These are phyloP conservation scores for Biancaea sappan DNA, from an alignment of 306 rosid genomes.

Conservation along the genomic window DNA sequence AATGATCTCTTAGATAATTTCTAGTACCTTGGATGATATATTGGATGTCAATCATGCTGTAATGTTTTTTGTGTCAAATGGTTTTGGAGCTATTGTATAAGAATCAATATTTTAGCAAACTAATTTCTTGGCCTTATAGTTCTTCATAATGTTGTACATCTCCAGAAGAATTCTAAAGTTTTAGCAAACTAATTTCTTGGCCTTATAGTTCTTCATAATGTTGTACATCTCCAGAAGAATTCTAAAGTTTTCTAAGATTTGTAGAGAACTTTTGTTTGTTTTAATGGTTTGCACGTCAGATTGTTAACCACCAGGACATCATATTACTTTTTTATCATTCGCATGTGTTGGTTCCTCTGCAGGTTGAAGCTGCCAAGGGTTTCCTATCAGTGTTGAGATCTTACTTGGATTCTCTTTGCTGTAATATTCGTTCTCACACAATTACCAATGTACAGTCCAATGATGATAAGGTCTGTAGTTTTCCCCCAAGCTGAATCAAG, in stretches of 20 bases:
- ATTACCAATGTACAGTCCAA: slow-evolving; percentile 98
- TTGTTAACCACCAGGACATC: slow-evolving; percentile 2
- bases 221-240: slow-evolving; percentile 14
- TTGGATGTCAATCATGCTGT: slow-evolving; percentile 10
- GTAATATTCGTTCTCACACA: slow-evolving; percentile 88
- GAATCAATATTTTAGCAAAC: background rate
- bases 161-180: background rate
- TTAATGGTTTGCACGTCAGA: background rate
- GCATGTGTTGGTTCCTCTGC: slow-evolving; percentile 15
- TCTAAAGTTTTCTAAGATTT: slow-evolving; percentile 9
- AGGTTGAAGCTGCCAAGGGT: slow-evolving; percentile 88
- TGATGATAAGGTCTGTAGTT: slow-evolving; percentile 83
- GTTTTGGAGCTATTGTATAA: slow-evolving; percentile 1
- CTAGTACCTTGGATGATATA: background rate
- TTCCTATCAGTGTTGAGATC: slow-evolving; percentile 73
- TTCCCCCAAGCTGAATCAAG: slow-evolving; percentile 1
- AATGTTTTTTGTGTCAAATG: slow-evolving; percentile 3
- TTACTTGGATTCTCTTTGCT: slow-evolving; percentile 93
- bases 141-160: slow-evolving; percentile 17
- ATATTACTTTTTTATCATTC: slow-evolving; percentile 16
- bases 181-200: background rate
- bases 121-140: background rate
- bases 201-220: slow-evolving; percentile 1
- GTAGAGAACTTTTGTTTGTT: slow-evolving; percentile 1
- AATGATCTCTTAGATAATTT: slow-evolving; percentile 1